A percentile compares a stretch with the other conserved stretches of the same genome.
Conservation (phyloP, 2,329 filamentous ascomycete species). For the Volutella citrinella region DNA sequence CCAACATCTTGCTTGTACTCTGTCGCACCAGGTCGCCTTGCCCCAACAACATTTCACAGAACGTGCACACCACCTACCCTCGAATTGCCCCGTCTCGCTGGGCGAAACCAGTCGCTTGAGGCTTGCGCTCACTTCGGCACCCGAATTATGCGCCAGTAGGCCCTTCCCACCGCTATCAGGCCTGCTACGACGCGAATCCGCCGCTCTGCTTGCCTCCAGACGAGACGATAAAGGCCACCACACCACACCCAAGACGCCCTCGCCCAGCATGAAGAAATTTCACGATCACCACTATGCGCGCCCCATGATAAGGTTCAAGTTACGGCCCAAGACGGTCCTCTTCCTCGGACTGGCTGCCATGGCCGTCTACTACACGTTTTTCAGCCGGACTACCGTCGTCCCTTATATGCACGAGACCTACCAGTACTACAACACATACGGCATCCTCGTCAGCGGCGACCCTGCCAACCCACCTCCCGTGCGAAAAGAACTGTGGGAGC, state of each 20-base stretch:
- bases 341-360: conserved; percentile 37
- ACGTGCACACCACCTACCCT: conserved; percentile 1
- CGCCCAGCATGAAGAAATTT: conserved; percentile 31
- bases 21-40: too few relatives aligned
- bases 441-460: conserved; percentile 2
- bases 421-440: conserved; percentile 8
- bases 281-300: conserved; percentile 20
- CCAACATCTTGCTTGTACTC: too few relatives aligned
- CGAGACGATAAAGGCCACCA: too few relatives aligned
- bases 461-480: conserved; percentile 9
- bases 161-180: too few relatives aligned
- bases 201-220: too few relatives aligned
- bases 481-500: conserved; percentile 29
- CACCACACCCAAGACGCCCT: conserved; percentile 5
- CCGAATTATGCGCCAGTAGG: too few relatives aligned
- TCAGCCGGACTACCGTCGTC: conserved; percentile 21
- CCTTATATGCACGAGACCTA: conserved; percentile 19
- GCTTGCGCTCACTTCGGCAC: too few relatives aligned
- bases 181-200: too few relatives aligned
- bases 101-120: too few relatives aligned
- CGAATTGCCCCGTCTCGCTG: neutral
- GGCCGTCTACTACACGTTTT: conserved; percentile 43
- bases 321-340: conserved; percentile 41
- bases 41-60: neutral
- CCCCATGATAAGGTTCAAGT: conserved; percentile 30